phyloP scores from a whole-genome alignment of 2,329 filamentous ascomycete species.

The Aspergillus costaricaensis region DNA sequence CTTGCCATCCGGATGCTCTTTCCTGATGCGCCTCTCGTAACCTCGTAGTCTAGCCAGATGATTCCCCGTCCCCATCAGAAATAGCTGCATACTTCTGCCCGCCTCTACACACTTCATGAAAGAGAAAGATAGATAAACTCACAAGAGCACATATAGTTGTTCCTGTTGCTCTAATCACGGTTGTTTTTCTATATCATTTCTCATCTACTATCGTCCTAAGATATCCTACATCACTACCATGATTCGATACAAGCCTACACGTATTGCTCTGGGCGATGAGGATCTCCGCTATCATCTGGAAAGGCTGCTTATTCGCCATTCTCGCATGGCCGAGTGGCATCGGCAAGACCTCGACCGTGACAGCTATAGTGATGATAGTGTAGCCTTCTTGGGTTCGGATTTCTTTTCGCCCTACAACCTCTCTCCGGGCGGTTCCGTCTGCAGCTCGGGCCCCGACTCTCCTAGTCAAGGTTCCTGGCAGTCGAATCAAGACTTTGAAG shows the following conservation, averaged over 20 bases:
- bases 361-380: slow-evolving; percentile 13
- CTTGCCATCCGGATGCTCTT: background rate
- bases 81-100: background rate
- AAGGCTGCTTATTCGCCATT: slow-evolving; percentile 20
- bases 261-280: slow-evolving; percentile 34
- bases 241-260: slow-evolving; percentile 38
- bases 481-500: background rate
- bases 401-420: background rate
- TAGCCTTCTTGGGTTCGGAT: slow-evolving; percentile 12
- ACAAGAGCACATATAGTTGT: too few species aligned
- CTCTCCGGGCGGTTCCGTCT: slow-evolving; percentile 4
- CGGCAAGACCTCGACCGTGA: slow-evolving; percentile 15
- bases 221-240: slow-evolving; percentile 21
- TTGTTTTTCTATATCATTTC: background rate
- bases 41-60: background rate
- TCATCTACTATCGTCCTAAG: background rate
- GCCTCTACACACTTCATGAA: background rate
- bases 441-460: background rate
- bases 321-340: slow-evolving; percentile 19
- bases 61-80: background rate
- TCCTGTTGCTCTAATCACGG: background rate
- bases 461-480: background rate
- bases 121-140: background rate
- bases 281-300: slow-evolving; percentile 37
- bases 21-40: background rate